These are phyloP conservation scores for Schwanniomyces polymorphus DNA, from an alignment of 805 yeast species.

Conservation along the genomic window DNA sequence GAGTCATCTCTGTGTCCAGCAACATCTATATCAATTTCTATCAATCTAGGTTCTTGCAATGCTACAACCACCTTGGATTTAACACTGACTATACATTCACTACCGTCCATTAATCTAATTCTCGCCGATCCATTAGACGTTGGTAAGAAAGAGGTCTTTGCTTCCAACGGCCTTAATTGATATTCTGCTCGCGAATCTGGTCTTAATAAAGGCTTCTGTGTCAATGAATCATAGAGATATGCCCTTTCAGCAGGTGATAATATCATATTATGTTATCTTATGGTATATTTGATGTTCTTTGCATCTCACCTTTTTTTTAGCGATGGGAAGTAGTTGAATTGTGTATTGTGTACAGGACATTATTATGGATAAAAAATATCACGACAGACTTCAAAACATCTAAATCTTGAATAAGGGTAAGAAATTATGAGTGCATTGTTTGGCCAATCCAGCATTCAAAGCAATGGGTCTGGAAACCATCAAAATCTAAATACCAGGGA, in stretches of 20 bases:
- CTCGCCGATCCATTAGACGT: constrained; percentile 92
- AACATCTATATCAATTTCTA: constrained; percentile 80
- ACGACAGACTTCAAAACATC: not conserved
- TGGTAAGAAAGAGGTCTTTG: constrained; percentile 77
- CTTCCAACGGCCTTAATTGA: constrained; percentile 86
- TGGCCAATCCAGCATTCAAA: constrained; percentile 8
- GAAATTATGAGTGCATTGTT: constrained; percentile 9
- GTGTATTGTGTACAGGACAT: not conserved
- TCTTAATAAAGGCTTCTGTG: constrained; percentile 59
- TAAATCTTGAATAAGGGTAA: not conserved
- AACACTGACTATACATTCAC: constrained; percentile 89
- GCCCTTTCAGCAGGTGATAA: constrained; percentile 76
- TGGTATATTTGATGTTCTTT: not conserved
- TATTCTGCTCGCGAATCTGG: constrained; percentile 79
- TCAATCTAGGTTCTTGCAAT: constrained; percentile 44
- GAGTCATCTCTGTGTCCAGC: constrained; percentile 81
- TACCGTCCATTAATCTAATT: constrained; percentile 82
- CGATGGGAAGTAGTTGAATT: not conserved
- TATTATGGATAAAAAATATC: not conserved
- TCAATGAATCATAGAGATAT: constrained; percentile 73
- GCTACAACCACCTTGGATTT: constrained; percentile 73
- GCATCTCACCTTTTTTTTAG: not conserved
- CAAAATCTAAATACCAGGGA: constrained; percentile 6
- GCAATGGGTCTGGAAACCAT: constrained; percentile 4
- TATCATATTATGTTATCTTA: constrained; percentile 41